phyloP scores from a whole-genome alignment of 2,329 filamentous ascomycete species.

The Diaporthe australafricana region DNA sequence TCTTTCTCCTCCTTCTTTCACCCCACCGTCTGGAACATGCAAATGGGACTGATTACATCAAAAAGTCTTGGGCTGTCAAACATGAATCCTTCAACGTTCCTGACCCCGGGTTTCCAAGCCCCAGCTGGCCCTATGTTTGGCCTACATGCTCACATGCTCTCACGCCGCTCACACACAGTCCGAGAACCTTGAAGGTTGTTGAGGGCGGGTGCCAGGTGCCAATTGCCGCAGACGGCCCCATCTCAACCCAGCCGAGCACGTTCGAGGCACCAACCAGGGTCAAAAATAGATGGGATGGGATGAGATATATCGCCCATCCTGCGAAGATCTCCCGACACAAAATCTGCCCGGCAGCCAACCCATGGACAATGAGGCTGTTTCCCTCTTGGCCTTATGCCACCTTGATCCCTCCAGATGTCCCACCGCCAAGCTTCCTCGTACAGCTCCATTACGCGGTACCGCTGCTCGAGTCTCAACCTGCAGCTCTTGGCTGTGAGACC shows the following conservation, averaged over 20 bases:
- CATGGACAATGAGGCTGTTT: conserved; percentile 14
- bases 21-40: conserved; percentile 18
- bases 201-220: too few relatives aligned
- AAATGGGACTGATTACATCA: conserved; percentile 8
- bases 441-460: conserved; percentile 16
- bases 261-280: neutral
- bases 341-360: neutral
- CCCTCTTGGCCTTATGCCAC: neutral
- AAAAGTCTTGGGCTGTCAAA: conserved; percentile 8
- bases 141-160: neutral
- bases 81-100: conserved; percentile 18
- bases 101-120: neutral
- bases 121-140: neutral
- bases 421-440: conserved; percentile 15
- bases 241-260: neutral
- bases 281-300: conserved; percentile 14
- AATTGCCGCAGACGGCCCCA: too few relatives aligned
- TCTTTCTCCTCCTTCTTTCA: neutral
- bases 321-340: conserved; percentile 27
- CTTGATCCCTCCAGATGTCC: conserved; percentile 11
- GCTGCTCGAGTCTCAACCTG: conserved; percentile 13
- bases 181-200: neutral
- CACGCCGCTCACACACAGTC: neutral
- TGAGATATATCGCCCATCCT: neutral
- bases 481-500: conserved; percentile 30